Conservation (phyloP, 352 stramenopile species). For the Phytophthora sojae region DNA sequence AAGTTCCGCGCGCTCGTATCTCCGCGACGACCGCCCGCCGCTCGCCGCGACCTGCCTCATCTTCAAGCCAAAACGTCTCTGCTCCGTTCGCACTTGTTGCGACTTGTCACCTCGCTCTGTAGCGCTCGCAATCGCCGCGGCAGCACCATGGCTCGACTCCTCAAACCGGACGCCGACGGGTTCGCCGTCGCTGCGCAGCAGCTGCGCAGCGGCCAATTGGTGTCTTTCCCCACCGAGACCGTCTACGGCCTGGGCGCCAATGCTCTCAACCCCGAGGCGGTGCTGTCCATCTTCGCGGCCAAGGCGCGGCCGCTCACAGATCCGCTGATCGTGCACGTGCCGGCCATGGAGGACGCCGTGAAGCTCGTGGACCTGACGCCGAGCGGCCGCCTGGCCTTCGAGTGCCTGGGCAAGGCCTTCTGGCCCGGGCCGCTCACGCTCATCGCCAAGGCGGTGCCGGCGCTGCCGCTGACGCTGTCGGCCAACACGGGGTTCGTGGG, state of each 20-base stretch:
- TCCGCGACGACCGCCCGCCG: background rate
- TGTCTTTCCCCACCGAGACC: slow-evolving; percentile 99
- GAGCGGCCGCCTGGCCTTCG: slow-evolving; percentile 76
- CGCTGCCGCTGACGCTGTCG: slow-evolving; percentile 85
- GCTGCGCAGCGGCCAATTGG: slow-evolving; percentile 79
- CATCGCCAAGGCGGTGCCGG: slow-evolving; percentile 91
- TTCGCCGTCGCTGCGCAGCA: slow-evolving; percentile 64
- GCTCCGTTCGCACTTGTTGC: slow-evolving; percentile 13
- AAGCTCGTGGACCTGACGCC: slow-evolving; percentile 88
- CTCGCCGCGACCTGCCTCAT: slow-evolving; percentile 9
- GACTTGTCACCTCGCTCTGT: slow-evolving; percentile 20
- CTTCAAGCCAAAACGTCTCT: slow-evolving; percentile 26
- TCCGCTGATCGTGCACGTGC: slow-evolving; percentile 99
- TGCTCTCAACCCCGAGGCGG: slow-evolving; percentile 92
- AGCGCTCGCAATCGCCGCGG: slow-evolving; percentile 12
- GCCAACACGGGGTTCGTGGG: slow-evolving; percentile 98
- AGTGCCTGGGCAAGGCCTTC: slow-evolving; percentile 90
- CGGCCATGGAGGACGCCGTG: slow-evolving; percentile 84
- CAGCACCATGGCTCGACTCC: slow-evolving; percentile 52
- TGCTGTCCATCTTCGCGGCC: slow-evolving; percentile 96
- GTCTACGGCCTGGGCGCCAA: slow-evolving; percentile 99
- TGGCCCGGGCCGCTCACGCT: slow-evolving; percentile 99
- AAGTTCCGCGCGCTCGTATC: slow-evolving; percentile 1
- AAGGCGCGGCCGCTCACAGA: slow-evolving; percentile 97
- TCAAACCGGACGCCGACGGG: slow-evolving; percentile 54